Conservation (phyloP, 1,139 yeast genomes). For the Taiozyma onychis region DNA sequence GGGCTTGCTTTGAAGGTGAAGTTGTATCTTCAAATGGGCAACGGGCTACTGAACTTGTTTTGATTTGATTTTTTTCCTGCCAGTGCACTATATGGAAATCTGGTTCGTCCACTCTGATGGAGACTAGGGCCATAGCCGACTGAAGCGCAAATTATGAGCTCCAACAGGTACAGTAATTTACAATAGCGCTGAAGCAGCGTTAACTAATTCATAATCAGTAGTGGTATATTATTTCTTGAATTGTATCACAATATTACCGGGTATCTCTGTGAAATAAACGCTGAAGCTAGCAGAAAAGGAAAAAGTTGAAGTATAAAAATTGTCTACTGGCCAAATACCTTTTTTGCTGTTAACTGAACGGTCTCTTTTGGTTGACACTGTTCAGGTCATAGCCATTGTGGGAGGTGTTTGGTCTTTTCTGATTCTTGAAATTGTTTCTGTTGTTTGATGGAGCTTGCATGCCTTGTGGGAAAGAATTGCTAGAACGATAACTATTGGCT, state of each 20-base stretch:
- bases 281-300: neutral
- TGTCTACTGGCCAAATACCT: neutral
- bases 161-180: neutral
- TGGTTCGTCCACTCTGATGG: neutral
- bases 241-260: neutral
- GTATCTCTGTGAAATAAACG: neutral
- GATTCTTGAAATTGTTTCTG: neutral
- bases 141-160: neutral
- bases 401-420: slow-evolving; percentile 1
- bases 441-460: neutral
- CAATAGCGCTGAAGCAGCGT: neutral
- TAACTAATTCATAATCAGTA: neutral
- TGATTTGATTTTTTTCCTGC: neutral
- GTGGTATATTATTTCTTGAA: neutral
- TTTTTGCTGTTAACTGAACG: neutral
- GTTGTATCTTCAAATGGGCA: neutral
- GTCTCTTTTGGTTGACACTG: slow-evolving; percentile 1
- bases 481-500: neutral
- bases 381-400: slow-evolving; percentile 1
- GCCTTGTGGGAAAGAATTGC: neutral
- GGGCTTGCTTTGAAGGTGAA: neutral
- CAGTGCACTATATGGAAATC: neutral
- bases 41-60: neutral
- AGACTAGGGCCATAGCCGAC: neutral
- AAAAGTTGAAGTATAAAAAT: neutral